Evolutionary conservation across 2,329 filamentous ascomycete genomes (phyloP), one percentile per base, ranked within the genome.

Genomic region (Annulohypoxylon truncatum): DNA sequence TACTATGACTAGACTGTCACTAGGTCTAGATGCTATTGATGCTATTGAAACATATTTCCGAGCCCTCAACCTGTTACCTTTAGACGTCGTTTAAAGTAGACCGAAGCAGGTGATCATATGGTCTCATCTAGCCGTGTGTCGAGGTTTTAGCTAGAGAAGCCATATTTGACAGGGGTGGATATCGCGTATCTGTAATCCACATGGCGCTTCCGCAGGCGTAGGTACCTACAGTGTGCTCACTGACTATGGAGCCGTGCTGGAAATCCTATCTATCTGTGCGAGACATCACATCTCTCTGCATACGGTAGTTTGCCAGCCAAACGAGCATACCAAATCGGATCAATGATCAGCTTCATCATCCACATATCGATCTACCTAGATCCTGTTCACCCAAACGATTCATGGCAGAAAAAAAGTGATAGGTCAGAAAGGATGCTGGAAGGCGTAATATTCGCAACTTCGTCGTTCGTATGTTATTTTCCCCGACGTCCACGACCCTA

Each of bases 281-380:
- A 72, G 70, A 72, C 70, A 72, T 69, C 24, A 55, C 58, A 55
- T 60, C 61, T 18, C 48, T 58, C 68, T 70, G 69, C 69, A 70
- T 68, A 61, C 55, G 31, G 62, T 59, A 40, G 67, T 63, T 63
- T 67, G 56, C 50, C 55, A 56, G 40, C 59, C 38, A 65, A 63
- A 62, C 35, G 33, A 61, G 29, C 40, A 28, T 35, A 48, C 59
- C 67, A 63, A 69, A 70, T 70, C 67, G 69, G 69, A 67, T 69
- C 59, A 55, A 20, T 67, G 40, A 51, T 61, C 51, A 59, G 52
- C 44, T 44, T 57, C 44, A 59, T 57, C 31, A 57, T 29, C 31
- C 31, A 51, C 60, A 33, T 61, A 59, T 46, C 53, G 63, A 66
- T 61, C 68, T 60, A 57, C 56, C 51, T 31, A 56, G 52, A 51